Base-by-base conservation (phyloP, 2,329 filamentous ascomycete genomes). In the Zymoseptoria passerinii region DNA sequence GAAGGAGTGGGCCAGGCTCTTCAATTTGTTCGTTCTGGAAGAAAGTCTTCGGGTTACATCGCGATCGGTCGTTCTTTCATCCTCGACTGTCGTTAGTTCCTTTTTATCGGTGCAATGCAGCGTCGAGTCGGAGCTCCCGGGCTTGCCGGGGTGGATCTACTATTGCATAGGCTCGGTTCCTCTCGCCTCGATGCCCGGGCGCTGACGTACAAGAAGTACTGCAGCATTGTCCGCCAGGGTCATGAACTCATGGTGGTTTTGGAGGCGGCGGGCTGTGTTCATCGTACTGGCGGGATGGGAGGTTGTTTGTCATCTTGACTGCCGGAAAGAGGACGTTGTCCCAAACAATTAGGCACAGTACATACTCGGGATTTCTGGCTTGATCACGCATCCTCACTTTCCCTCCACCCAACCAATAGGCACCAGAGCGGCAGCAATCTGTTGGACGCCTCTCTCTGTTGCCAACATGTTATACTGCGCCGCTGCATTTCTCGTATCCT, bases 391-490 rank as follows among this genome's bases (percentile, higher is more conserved):
- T 16, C 35, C 35, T 44, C 35, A 44, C 35, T 44, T 16, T 0
- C 68, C 80, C 59, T 89, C 87, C 67, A 80, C 83, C 89, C 90
- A 95, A 1, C 90, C 91, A 55, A 94, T 81, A 0, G 92, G 92
- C 73, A 97, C 83, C 74, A 99, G 72, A 8, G 91, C 92, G 1
- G 90, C 92, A 28, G 91, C 92, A 61, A 97, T 85, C 68, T 92
- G 87, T 19, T 84, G 81, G 5, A 94, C 85, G 1, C 94, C 92
- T 54, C 94, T 80, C 77, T 99, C 94, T 18, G 91, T 97, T n/a
- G 91, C 92, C 56, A 99, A 77, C 68, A 99, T 72, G 71, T 99
- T 99, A 74, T 94, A 99, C 72, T 96, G 91, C 35, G 92, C 88
- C 1, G 92, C 90, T 8, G 94, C 94, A 74, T 97, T 97, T 63